These are phyloP conservation scores for Trichaptum fuscoviolaceum DNA, from an alignment of 768 basidiomycete genomes.

Conservation along the genomic window DNA sequence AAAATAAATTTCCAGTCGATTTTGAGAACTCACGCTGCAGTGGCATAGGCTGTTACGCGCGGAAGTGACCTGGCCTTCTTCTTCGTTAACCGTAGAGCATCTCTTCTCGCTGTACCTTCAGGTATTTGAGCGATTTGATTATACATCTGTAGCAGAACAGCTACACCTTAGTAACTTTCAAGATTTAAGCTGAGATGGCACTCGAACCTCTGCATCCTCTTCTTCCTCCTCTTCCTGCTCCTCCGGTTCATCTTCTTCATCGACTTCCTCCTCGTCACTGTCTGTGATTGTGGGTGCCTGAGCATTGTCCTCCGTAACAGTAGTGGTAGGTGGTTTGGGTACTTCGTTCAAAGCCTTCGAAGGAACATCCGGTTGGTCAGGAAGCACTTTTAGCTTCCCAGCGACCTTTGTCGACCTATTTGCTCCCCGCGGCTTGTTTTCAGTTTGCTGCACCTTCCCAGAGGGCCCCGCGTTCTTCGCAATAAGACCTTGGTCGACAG, in stretches of 20 bases:
- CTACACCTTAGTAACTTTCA: constrained; percentile 6
- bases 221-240: constrained; percentile 47
- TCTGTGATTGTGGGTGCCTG: constrained; percentile 48
- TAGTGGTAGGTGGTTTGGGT: constrained; percentile 14
- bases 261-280: constrained; percentile 68
- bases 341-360: constrained; percentile 21
- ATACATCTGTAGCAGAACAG: constrained; percentile 72
- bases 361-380: constrained; percentile 68
- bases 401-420: constrained; percentile 78
- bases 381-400: constrained; percentile 84
- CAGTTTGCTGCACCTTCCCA: constrained; percentile 16
- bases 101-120: constrained; percentile 87
- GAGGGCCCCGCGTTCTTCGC: not conserved
- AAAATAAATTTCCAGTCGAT: not conserved
- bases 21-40: constrained; percentile 60
- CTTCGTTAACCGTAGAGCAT: constrained; percentile 86
- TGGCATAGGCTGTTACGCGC: constrained; percentile 94
- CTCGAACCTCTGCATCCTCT: constrained; percentile 52
- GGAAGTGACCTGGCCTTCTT: constrained; percentile 91
- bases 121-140: constrained; percentile 92
- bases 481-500: not conserved
- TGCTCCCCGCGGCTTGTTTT: constrained; percentile 61
- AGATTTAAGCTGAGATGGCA: not conserved
- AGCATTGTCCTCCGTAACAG: constrained; percentile 39
- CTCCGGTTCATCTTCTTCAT: constrained; percentile 52